Conservation (phyloP, 1,284 basidiomycete genomes). For the Malassezia globosa region DNA sequence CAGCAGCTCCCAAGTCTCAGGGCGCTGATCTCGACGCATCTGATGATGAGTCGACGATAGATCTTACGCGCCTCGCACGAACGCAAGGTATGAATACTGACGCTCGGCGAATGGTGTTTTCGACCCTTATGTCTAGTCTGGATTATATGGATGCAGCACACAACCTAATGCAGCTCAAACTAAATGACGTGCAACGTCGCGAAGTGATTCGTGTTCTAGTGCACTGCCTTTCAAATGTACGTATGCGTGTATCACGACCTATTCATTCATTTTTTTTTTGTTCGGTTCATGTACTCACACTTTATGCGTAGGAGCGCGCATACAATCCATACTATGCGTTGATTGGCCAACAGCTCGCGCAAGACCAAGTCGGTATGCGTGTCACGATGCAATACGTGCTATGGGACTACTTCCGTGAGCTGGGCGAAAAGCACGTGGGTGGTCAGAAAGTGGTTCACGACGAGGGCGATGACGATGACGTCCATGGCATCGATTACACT, state of each 20-base stretch:
- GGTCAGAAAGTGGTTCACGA: slow-evolving; percentile 60
- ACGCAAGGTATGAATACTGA: slow-evolving; percentile 99
- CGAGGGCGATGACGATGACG: slow-evolving; percentile 45
- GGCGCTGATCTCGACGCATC: too few relatives aligned
- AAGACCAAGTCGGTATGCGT: slow-evolving; percentile 56
- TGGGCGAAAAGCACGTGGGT: slow-evolving; percentile 73
- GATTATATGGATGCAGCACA: slow-evolving; percentile 91
- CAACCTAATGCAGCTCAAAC: slow-evolving; percentile 64
- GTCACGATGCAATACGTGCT: slow-evolving; percentile 90
- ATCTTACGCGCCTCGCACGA: slow-evolving; percentile 65
- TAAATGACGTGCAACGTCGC: slow-evolving; percentile 81
- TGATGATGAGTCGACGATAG: slow-evolving; percentile 18
- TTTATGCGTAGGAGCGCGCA: too few relatives aligned
- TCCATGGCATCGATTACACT: slow-evolving; percentile 50
- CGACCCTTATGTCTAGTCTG: slow-evolving; percentile 68
- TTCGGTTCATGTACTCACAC: too few relatives aligned
- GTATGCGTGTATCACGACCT: too few relatives aligned
- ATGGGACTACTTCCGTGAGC: slow-evolving; percentile 89
- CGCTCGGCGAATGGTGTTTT: slow-evolving; percentile 76
- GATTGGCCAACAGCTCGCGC: slow-evolving; percentile 52
- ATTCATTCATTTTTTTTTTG: too few relatives aligned
- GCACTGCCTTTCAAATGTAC: slow-evolving; percentile 76
- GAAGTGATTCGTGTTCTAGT: slow-evolving; percentile 84
- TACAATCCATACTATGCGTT: slow-evolving; percentile 97
- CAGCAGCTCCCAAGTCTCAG: neutral